Evolutionary conservation across 2,329 filamentous ascomycete species (phyloP).

Genomic region (Pyricularia grisea): DNA sequence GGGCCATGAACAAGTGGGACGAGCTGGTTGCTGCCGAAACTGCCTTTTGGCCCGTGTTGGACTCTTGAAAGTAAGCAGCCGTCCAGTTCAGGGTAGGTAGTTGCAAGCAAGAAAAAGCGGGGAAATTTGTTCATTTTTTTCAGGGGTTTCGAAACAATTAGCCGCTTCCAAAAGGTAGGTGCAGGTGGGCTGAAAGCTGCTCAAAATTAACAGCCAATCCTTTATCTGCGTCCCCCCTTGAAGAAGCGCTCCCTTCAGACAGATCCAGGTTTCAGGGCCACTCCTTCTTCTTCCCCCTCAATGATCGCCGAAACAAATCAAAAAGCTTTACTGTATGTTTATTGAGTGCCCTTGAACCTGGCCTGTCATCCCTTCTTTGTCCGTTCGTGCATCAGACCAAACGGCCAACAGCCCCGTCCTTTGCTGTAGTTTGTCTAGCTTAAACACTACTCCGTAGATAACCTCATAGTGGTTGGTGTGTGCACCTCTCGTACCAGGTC

Average conservation of each 20-base stretch:
- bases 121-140: not conserved
- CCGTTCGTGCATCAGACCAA: no score
- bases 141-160: not conserved
- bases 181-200: no score
- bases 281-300: not conserved
- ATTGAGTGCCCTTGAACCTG: not conserved
- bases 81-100: no score
- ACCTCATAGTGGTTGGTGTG: not conserved
- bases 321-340: not conserved
- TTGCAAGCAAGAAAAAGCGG: not conserved
- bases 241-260: not conserved
- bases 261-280: not conserved
- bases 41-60: slow-evolving; percentile 45
- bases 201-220: not conserved
- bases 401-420: no score
- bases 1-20: slow-evolving; percentile 34
- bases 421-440: no score
- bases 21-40: slow-evolving; percentile 47
- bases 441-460: no score
- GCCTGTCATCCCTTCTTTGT: not conserved
- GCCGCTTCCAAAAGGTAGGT: no score
- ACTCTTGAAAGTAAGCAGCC: slow-evolving; percentile 4
- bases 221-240: not conserved
- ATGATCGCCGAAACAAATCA: not conserved
- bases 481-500: no score